A percentile compares a stretch with the other conserved stretches of the same genome.
Evolutionary conservation across 2,329 filamentous ascomycete species (phyloP).

Genomic region (Alternaria sp.): DNA sequence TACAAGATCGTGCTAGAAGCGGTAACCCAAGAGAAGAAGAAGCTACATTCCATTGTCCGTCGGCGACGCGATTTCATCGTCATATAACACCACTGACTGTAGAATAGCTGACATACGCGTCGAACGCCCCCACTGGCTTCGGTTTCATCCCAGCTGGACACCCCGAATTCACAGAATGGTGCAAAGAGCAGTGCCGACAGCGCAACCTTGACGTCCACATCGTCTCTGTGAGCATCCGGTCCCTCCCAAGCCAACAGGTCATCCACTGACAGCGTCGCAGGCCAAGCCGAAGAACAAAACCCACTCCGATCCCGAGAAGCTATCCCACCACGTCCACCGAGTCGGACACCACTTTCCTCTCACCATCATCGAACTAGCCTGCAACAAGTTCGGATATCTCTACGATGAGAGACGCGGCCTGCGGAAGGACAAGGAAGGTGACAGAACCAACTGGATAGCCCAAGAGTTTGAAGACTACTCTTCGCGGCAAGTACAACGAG

Average conservation of each 20-base stretch:
- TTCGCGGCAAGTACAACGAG: constrained; percentile 31
- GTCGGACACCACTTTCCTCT: constrained; percentile 69
- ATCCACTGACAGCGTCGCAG: constrained; percentile 27
- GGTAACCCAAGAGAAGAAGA: constrained; percentile 66
- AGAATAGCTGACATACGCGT: constrained; percentile 60
- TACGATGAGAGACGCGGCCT: constrained; percentile 30
- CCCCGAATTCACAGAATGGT: constrained; percentile 62
- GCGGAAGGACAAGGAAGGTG: constrained; percentile 23
- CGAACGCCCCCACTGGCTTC: constrained; percentile 64
- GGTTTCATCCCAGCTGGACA: constrained; percentile 67
- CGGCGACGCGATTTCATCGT: constrained; percentile 7
- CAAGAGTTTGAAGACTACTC: constrained; percentile 45
- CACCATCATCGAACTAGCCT: constrained; percentile 64
- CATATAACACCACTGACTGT: constrained; percentile 40
- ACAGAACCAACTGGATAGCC: constrained; percentile 39
- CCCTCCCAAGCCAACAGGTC: not conserved
- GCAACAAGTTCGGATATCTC: constrained; percentile 54
- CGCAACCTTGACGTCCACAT: constrained; percentile 61
- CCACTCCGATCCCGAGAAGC: constrained; percentile 56
- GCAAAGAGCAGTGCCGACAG: constrained; percentile 64
- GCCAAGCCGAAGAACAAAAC: constrained; percentile 56
- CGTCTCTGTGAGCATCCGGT: constrained; percentile 62
- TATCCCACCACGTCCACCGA: constrained; percentile 66
- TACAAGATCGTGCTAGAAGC: constrained; percentile 66
- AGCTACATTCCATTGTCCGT: constrained; percentile 59